Conservation (phyloP, 1,139 yeast genomes). For the Candida sp. region DNA sequence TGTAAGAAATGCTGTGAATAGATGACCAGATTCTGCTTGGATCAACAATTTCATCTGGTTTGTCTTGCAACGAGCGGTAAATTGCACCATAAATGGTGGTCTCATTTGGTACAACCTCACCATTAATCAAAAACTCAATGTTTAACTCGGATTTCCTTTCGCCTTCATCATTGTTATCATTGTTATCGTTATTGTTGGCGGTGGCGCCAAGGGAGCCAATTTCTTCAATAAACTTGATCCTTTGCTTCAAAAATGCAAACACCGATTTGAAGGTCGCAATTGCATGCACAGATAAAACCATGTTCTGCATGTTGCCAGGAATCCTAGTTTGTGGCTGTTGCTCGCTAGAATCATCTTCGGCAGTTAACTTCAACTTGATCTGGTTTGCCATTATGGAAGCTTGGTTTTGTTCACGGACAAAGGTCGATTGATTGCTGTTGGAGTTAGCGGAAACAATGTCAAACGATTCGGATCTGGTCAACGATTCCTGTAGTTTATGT, state of each 20-base stretch:
- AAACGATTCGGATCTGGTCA: slow-evolving; percentile 78
- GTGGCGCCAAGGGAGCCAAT: background rate
- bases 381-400: slow-evolving; percentile 77
- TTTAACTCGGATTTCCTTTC: slow-evolving; percentile 20
- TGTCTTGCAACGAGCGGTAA: slow-evolving; percentile 53
- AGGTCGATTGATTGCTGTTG: slow-evolving; percentile 17
- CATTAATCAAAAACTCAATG: slow-evolving; percentile 67
- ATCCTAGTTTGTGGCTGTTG: slow-evolving; percentile 19
- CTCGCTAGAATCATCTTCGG: slow-evolving; percentile 22
- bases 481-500: slow-evolving; percentile 72
- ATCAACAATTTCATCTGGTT: slow-evolving; percentile 46
- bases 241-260: slow-evolving; percentile 59
- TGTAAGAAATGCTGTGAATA: slow-evolving; percentile 58
- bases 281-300: slow-evolving; percentile 81
- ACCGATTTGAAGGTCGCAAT: slow-evolving; percentile 84
- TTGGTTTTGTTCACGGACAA: slow-evolving; percentile 22
- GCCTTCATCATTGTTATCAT: slow-evolving; percentile 10
- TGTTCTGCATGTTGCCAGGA: slow-evolving; percentile 36
- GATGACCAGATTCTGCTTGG: slow-evolving; percentile 59
- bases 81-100: slow-evolving; percentile 85
- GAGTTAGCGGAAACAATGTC: slow-evolving; percentile 67
- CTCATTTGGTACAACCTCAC: slow-evolving; percentile 64
- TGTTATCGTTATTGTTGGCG: background rate
- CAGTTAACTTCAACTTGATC: slow-evolving; percentile 58
- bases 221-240: slow-evolving; percentile 30